Evolutionary conservation across 306 rosid species (phyloP).

Genomic region (Ormosia semicastrata): DNA sequence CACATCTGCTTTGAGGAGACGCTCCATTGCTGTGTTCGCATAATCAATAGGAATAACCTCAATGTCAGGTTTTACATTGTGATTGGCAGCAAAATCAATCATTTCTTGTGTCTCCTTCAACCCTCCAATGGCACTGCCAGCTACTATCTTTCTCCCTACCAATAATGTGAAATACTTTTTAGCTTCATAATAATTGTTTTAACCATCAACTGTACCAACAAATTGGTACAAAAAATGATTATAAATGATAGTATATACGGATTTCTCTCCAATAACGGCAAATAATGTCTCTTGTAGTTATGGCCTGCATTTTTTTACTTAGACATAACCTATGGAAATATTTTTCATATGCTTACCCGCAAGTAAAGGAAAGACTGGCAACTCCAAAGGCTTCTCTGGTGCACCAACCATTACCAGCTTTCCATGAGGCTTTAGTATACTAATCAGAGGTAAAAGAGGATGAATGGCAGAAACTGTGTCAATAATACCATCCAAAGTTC

Average conservation of each 20-base stretch:
- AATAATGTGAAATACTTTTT: not conserved
- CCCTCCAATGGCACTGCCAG: constrained; percentile 29
- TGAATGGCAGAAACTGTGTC: constrained; percentile 25
- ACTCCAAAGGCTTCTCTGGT: constrained; percentile 27
- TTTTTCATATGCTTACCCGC: not conserved
- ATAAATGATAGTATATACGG: not conserved
- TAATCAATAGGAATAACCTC: constrained; percentile 37
- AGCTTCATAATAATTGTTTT: not conserved
- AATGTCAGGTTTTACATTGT: constrained; percentile 23
- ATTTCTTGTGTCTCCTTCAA: constrained; percentile 32
- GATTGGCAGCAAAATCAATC: constrained; percentile 20
- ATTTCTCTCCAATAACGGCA: not conserved
- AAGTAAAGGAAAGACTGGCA: constrained; percentile 10
- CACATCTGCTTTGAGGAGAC: constrained; percentile 31
- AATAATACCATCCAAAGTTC: constrained; percentile 35
- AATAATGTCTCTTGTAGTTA: too few species aligned
- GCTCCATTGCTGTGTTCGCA: constrained; percentile 33
- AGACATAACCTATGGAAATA: not conserved
- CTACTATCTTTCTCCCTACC: constrained; percentile 23
- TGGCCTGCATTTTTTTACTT: too few species aligned
- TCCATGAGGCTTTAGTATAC: constrained; percentile 26
- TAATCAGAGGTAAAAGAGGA: constrained; percentile 20
- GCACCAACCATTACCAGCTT: constrained; percentile 31
- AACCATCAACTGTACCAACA: not conserved
- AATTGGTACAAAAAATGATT: not conserved